Conservation (phyloP, 192 early-diverging fungal species). For the Backusella luteola region DNA sequence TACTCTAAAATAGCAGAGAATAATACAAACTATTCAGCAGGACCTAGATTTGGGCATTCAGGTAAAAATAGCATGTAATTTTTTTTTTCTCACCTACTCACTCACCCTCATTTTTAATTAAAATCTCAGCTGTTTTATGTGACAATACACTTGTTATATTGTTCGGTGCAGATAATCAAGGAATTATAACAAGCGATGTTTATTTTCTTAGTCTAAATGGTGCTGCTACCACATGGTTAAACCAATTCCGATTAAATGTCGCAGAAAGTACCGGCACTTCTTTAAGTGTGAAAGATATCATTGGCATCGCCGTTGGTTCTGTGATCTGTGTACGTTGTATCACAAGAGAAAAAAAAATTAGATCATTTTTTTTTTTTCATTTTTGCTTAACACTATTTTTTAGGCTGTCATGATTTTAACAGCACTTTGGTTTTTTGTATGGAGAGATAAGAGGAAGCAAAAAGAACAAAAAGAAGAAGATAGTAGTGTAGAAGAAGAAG, state of each 20-base stretch:
- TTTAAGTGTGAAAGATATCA: neutral
- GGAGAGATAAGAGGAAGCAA: neutral
- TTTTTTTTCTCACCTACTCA: neutral
- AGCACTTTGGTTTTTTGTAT: neutral
- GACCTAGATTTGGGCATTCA: constrained; percentile 12
- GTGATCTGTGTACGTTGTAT: constrained; percentile 2
- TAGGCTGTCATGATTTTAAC: neutral
- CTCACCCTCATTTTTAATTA: neutral
- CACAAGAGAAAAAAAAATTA: neutral
- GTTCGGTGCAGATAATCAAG: neutral
- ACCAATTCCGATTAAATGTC: neutral
- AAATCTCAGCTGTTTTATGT: constrained; percentile 5
- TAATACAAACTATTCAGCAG: neutral
- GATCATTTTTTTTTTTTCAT: neutral
- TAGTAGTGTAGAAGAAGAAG: neutral
- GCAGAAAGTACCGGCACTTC: neutral
- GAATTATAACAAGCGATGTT: neutral
- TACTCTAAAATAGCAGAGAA: neutral
- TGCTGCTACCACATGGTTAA: constrained; percentile 6
- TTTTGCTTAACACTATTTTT: neutral
- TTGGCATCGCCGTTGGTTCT: neutral
- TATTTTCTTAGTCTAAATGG: neutral
- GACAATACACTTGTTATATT: neutral
- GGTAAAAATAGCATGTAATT: neutral
- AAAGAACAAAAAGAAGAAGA: neutral